Percentiles rank a stretch among this genome's conserved stretches.
Conservation (phyloP, 257 asterid species). For the Mitragyna speciosa region DNA sequence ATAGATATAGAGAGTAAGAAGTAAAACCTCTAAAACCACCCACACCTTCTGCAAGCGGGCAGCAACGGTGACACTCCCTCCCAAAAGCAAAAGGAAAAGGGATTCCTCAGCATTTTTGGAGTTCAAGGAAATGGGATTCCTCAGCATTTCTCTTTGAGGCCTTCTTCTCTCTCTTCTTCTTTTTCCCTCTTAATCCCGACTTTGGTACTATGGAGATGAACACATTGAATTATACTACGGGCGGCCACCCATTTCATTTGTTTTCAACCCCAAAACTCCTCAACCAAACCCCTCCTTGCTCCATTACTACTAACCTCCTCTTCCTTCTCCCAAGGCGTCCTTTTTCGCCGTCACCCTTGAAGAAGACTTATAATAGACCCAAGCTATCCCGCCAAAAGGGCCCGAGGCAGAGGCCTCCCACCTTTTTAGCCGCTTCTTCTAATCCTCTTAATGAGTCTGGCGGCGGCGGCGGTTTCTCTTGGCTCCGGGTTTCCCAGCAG, state of each 20-base stretch:
- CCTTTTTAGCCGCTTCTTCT: constrained; percentile 57
- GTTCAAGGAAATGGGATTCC: too few relatives aligned
- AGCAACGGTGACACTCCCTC: too few relatives aligned
- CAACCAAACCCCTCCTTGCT: background rate
- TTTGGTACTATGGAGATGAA: constrained; percentile 4
- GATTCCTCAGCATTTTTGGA: too few relatives aligned
- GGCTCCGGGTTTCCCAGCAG: constrained; percentile 62
- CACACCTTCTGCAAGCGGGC: too few relatives aligned
- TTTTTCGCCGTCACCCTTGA: constrained; percentile 2
- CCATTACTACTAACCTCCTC: too few relatives aligned
- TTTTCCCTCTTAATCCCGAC: too few relatives aligned
- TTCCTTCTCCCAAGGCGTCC: constrained; percentile 14
- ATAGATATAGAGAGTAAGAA: too few relatives aligned
- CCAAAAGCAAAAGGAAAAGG: too few relatives aligned
- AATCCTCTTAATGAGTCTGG: constrained; percentile 21
- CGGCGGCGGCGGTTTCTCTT: constrained; percentile 40
- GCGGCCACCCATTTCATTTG: background rate
- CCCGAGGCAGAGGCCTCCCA: background rate
- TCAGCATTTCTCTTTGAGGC: background rate
- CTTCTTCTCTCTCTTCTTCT: too few relatives aligned
- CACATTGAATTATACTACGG: background rate
- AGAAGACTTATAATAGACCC: constrained; percentile 21
- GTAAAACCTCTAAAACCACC: too few relatives aligned
- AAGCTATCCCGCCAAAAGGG: constrained; percentile 38
- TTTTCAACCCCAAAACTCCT: background rate